These are phyloP conservation scores for Nymphaea colorata DNA, from an alignment of 164 flowering plant species.

Conservation along the genomic window DNA sequence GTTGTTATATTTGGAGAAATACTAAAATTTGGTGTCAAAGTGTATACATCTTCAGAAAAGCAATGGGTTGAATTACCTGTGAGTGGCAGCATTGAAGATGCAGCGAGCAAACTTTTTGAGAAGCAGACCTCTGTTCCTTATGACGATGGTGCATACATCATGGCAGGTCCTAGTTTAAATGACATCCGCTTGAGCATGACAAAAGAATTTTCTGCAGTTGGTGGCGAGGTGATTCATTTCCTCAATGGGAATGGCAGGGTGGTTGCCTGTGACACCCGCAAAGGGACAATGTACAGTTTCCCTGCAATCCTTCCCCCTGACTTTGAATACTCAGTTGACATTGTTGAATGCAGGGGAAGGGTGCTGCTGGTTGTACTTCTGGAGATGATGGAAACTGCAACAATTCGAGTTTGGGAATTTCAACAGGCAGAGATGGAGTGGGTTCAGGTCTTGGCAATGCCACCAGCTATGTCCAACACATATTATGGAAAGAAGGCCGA, in stretches of 20 bases:
- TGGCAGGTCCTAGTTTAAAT: neutral
- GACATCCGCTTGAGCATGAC: neutral
- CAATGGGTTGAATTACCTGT: slow-evolving; percentile 24
- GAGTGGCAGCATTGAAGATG: neutral
- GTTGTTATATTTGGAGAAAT: slow-evolving; percentile 38
- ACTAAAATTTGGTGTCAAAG: slow-evolving; percentile 26
- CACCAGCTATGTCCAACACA: slow-evolving; percentile 53
- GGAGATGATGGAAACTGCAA: slow-evolving; percentile 53
- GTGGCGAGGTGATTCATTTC: slow-evolving; percentile 23
- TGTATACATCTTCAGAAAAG: slow-evolving; percentile 23
- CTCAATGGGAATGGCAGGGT: slow-evolving; percentile 49
- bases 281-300: slow-evolving; percentile 31
- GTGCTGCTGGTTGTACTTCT: slow-evolving; percentile 41
- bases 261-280: slow-evolving; percentile 33
- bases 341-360: slow-evolving; percentile 47
- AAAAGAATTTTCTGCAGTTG: neutral
- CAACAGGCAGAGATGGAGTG: slow-evolving; percentile 26
- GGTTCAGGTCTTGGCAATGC: slow-evolving; percentile 56
- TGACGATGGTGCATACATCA: neutral
- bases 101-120: neutral
- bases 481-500: slow-evolving; percentile 60
- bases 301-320: slow-evolving; percentile 49
- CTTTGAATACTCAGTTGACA: slow-evolving; percentile 56
- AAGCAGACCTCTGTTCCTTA: neutral
- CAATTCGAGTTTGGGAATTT: slow-evolving; percentile 53